Evolutionary conservation across 805 yeast species (phyloP).

Genomic region (Candida nemodendra): DNA sequence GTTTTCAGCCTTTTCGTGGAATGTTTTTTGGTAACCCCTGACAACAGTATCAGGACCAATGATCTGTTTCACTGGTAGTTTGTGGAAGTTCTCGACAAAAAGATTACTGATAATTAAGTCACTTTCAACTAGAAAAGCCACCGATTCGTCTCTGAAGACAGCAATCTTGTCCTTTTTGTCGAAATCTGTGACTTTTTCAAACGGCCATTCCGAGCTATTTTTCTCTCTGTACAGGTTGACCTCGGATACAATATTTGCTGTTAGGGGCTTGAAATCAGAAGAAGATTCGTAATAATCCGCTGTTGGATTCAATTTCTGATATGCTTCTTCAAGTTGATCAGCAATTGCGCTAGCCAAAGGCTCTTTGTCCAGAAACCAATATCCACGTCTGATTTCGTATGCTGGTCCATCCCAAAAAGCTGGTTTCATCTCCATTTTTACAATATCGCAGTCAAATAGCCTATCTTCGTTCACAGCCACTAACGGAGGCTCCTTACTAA

Average conservation of each 20-base stretch:
- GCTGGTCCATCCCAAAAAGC: conserved; percentile 87
- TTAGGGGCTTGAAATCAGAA: conserved; percentile 8
- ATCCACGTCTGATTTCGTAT: conserved; percentile 79
- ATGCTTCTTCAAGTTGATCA: conserved; percentile 58
- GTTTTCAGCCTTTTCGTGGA: conserved; percentile 8
- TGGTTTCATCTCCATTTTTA: conserved; percentile 55
- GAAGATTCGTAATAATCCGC: conserved; percentile 1
- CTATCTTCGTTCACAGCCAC: conserved; percentile 80
- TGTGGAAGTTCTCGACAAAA: conserved; percentile 26
- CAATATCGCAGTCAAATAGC: conserved; percentile 69
- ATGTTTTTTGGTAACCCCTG: conserved; percentile 42
- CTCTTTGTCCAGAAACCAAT: conserved; percentile 69
- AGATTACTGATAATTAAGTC: conserved; percentile 28
- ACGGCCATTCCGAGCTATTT: conserved; percentile 30
- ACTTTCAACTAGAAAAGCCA: conserved; percentile 27
- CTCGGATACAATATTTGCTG: conserved; percentile 23
- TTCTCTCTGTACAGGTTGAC: conserved; percentile 30
- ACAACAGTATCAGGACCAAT: conserved; percentile 49
- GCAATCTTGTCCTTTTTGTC: conserved; percentile 27
- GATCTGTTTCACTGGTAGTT: conserved; percentile 28
- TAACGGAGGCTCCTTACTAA: conserved; percentile 1
- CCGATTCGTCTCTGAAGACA: conserved; percentile 24
- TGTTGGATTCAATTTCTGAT: conserved; percentile 32
- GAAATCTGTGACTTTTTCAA: conserved; percentile 22
- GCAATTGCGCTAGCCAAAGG: conserved; percentile 56